Evolutionary conservation across 129 eudicot species (phyloP), one percentile per base, ranked within the genome.

Genomic region (Dittrichia graveolens): DNA sequence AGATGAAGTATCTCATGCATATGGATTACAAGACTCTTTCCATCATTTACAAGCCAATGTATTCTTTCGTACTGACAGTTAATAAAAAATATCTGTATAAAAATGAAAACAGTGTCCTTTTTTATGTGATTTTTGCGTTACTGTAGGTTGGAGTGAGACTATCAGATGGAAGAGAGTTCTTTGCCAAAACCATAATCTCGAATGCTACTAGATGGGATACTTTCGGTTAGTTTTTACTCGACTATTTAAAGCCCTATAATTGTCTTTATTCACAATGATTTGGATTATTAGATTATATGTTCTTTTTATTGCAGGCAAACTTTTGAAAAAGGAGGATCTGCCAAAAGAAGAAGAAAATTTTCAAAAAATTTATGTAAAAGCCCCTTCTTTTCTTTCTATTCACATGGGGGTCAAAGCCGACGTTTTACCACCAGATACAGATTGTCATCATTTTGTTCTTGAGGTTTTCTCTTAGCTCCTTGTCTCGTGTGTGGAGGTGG

Each of bases 131-230:
- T 58, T 59, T 15, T 71, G 62, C 35, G 12, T 82, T 63, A 48
- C 72, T 47, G 66, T 78, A 93, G 98, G 90, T 90, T 42, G 98
- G 98, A 67, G 98, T 93, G 69, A 84, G 76, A 66, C 79, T 93
- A 57, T 90, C 96, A 9, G 87, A 93, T 77, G 98, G 96, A 80
- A 90, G 87, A 47, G 90, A 89, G 62, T 83, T 93, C 56, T 93
- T 82, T 83, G 98, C 96, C 11, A 93, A 88, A 83, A 93, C 96
- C 77, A 70, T 89, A 60, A 84, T 93, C 67, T 93, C 98, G 11
- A 93, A 93, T 85, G 98, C 98, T 52, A 93, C 98, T 67, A 78
- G 98, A 93, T 93, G 98, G 98, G 98, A 93, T 80, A 93, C 98
- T 42, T 93, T 93, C 50, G 98, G 98, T 95, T 56, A 74, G 86